Base-by-base conservation (phyloP, 371 early-diverging fungal genomes). In the Rhizopus sp. region DNA sequence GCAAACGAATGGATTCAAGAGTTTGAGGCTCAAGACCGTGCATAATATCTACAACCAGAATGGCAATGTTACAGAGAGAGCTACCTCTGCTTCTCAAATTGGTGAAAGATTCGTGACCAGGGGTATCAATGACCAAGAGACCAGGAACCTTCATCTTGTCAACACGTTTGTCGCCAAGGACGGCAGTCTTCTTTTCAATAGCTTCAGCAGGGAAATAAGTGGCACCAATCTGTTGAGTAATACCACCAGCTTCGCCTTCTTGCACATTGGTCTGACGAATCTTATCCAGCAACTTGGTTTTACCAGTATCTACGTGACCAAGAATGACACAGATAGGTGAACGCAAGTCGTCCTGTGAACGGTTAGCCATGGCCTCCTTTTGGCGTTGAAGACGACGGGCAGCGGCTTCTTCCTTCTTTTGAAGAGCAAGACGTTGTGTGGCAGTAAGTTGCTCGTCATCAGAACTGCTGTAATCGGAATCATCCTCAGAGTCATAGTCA, bases 141-240 rank as follows among this genome's bases (percentile, higher is more conserved):
- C 99, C 99, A 31, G 99, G 99, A 30, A 99, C 81, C 69, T 95
- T 94, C 72, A 85, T 74, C 41, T 79, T 64, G 17, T 72, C 77
- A 23, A 62, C 73, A 53, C 55, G 67, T 17, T 64, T 59, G 29
- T 64, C 64, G 48, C 80, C 80, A 59, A 98, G 75, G 23, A 88
- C 84, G 1, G 87, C 87, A 15, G 97, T 97, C 83, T 98, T 98
- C 64, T 87, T 81, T 66, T 83, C 84, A 66, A 99, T 93, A 38
- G 95, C 94, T 34, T 93, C 91, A 53, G 92, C 83, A 17, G 99
- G 99, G 91, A 99, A 99, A 82, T 94, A 99, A 17, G 99, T 99
- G 33, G 99, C 99, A 78, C 99, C 99, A 63, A 99, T 99, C 73
- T 99, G 99, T 79, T 99, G 99, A 32, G 99, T 99, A 73, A 99